Evolutionary conservation across 805 yeast genomes (phyloP).

Genomic region (Cyberlindnera veronae): DNA sequence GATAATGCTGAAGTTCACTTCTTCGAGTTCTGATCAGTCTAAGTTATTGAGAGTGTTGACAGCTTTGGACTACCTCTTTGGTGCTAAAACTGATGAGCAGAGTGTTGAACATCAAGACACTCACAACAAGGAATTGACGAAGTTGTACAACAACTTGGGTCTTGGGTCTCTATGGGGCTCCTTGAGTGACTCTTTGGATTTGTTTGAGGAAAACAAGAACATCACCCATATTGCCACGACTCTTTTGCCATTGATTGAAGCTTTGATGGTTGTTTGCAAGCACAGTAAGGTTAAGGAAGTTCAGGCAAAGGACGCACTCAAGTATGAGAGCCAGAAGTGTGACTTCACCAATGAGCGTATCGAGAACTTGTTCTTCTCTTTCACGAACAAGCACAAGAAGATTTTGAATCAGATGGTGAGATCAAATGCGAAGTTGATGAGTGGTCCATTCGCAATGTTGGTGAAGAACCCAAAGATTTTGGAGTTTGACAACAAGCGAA

Average conservation of each 20-base stretch:
- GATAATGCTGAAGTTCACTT: slow-evolving; percentile 63
- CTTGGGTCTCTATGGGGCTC: slow-evolving; percentile 85
- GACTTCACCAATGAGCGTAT: slow-evolving; percentile 75
- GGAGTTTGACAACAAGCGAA: slow-evolving; percentile 92
- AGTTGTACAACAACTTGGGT: slow-evolving; percentile 62
- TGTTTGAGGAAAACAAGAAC: slow-evolving; percentile 55
- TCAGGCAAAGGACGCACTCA: slow-evolving; percentile 50
- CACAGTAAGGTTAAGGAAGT: slow-evolving; percentile 64
- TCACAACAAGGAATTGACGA: slow-evolving; percentile 43
- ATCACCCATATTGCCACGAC: slow-evolving; percentile 71
- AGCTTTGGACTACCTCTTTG: slow-evolving; percentile 80
- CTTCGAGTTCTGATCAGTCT: slow-evolving; percentile 83
- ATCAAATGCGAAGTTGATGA: slow-evolving; percentile 86
- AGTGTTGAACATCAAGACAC: slow-evolving; percentile 20
- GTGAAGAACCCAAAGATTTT: slow-evolving; percentile 84
- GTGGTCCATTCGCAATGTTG: slow-evolving; percentile 90
- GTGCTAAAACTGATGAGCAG: slow-evolving; percentile 23
- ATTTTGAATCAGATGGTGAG: slow-evolving; percentile 89
- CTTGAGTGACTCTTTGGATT: slow-evolving; percentile 64
- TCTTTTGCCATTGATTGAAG: slow-evolving; percentile 81
- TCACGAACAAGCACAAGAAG: slow-evolving; percentile 85
- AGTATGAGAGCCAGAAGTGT: slow-evolving; percentile 57
- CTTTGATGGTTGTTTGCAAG: slow-evolving; percentile 94
- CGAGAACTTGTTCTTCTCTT: slow-evolving; percentile 75
- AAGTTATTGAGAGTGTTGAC: slow-evolving; percentile 82